Conservation (phyloP, 1,284 basidiomycete species). For the Stygiomarasmius scandens region DNA sequence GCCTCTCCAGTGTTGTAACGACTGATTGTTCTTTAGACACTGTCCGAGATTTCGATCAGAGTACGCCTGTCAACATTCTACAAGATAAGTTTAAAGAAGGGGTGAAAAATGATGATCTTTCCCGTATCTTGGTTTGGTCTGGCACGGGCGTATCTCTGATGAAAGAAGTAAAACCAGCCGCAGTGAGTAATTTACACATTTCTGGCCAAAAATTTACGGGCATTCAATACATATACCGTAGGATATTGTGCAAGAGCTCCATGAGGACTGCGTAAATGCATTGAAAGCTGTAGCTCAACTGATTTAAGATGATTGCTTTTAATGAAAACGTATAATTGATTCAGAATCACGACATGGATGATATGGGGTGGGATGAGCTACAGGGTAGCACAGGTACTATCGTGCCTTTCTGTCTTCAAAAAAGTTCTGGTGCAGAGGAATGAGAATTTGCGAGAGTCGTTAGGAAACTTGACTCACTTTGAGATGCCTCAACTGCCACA, state of each 20-base stretch:
- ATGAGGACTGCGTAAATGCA: slow-evolving; percentile 41
- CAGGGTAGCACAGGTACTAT: slow-evolving; percentile 38
- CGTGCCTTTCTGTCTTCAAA: slow-evolving; percentile 89
- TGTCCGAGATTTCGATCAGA: slow-evolving; percentile 59
- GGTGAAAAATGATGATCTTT: slow-evolving; percentile 43
- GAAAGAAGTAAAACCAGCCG: slow-evolving; percentile 54
- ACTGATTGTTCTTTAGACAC: slow-evolving; percentile 37
- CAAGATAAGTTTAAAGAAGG: slow-evolving; percentile 49
- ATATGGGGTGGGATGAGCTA: no score
- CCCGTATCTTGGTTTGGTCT: slow-evolving; percentile 67
- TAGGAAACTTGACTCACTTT: slow-evolving; percentile 61
- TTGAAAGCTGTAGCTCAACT: slow-evolving; percentile 28
- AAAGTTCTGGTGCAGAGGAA: slow-evolving; percentile 58
- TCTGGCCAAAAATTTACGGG: not conserved
- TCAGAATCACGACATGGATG: no score
- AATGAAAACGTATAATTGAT: no score
- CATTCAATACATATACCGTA: slow-evolving; percentile 26
- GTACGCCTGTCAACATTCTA: slow-evolving; percentile 47
- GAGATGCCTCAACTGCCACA: slow-evolving; percentile 90
- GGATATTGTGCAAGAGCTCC: slow-evolving; percentile 55
- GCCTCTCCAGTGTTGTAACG: not conserved
- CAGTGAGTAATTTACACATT: slow-evolving; percentile 41
- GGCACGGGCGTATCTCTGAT: slow-evolving; percentile 69
- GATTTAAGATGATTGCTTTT: no score
- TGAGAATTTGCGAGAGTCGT: slow-evolving; percentile 3